Conservation (phyloP, 495 filamentous ascomycete species). For the Chaetomium tenue region DNA sequence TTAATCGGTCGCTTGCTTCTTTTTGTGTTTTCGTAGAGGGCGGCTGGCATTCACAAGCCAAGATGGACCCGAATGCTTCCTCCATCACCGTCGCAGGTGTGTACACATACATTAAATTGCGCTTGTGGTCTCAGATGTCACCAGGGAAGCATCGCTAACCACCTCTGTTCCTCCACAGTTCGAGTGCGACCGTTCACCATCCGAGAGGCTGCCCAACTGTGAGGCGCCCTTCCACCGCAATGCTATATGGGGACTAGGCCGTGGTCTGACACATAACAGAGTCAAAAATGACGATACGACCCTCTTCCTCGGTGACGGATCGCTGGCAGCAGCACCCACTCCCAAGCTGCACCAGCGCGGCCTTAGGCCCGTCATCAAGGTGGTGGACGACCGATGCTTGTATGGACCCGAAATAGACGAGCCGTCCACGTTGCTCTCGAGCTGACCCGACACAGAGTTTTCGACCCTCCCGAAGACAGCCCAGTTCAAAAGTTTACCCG, state of each 20-base stretch:
- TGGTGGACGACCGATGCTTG: conserved; percentile 94
- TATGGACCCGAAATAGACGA: conserved; percentile 49
- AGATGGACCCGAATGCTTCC: conserved; percentile 43
- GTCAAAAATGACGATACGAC: conserved; percentile 81
- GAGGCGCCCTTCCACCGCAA: conserved; percentile 22
- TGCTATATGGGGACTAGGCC: neutral
- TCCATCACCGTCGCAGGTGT: conserved; percentile 63
- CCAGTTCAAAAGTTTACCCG: conserved; percentile 87
- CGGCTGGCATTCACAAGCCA: conserved; percentile 31
- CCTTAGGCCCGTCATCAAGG: conserved; percentile 87
- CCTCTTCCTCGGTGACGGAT: conserved; percentile 92
- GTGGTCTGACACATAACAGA: conserved; percentile 41
- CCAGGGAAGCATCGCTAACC: conserved; percentile 6
- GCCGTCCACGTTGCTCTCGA: neutral
- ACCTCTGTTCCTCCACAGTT: conserved; percentile 53
- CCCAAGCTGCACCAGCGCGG: conserved; percentile 86
- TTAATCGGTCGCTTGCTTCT: conserved; percentile 1
- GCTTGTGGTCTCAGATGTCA: neutral
- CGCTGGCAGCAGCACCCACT: conserved; percentile 75
- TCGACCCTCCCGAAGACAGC: conserved; percentile 96
- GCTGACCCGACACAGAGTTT: conserved; percentile 62
- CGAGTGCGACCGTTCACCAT: conserved; percentile 94
- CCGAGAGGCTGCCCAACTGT: conserved; percentile 66
- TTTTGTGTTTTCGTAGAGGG: neutral
- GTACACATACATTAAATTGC: conserved; percentile 20